These are phyloP conservation scores for Starmerella floricola DNA, from an alignment of 805 yeast genomes.

Conservation along the genomic window DNA sequence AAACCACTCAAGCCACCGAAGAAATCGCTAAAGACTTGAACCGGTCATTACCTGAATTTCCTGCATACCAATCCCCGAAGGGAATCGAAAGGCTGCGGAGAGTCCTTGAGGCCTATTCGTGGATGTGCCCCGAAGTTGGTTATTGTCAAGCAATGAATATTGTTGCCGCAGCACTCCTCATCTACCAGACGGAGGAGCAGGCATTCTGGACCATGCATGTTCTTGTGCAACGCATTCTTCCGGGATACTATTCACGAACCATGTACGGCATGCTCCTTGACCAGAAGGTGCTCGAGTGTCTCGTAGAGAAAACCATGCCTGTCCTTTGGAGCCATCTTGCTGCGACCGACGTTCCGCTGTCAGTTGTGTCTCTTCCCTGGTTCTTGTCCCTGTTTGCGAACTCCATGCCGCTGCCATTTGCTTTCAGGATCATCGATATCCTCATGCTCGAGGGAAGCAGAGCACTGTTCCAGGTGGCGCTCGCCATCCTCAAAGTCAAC, in stretches of 20 bases:
- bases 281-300: slow-evolving; percentile 82
- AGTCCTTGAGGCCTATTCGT: slow-evolving; percentile 85
- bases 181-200: slow-evolving; percentile 82
- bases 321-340: slow-evolving; percentile 70
- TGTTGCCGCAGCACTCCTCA: slow-evolving; percentile 40
- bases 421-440: slow-evolving; percentile 82
- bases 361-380: slow-evolving; percentile 94
- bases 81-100: slow-evolving; percentile 78
- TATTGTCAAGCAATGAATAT: slow-evolving; percentile 99
- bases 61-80: slow-evolving; percentile 77
- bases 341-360: slow-evolving; percentile 72
- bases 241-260: slow-evolving; percentile 92
- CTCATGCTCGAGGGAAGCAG: slow-evolving; percentile 82
- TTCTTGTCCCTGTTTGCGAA: slow-evolving; percentile 78
- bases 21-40: slow-evolving; percentile 94
- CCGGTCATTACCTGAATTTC: slow-evolving; percentile 88
- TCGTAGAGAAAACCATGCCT: slow-evolving; percentile 85
- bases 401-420: slow-evolving; percentile 89
- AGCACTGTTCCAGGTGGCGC: slow-evolving; percentile 80
- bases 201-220: slow-evolving; percentile 85
- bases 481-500: slow-evolving; percentile 78
- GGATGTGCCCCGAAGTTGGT: slow-evolving; percentile 95
- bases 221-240: slow-evolving; percentile 73
- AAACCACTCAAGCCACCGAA: slow-evolving; percentile 73
- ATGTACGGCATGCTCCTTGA: slow-evolving; percentile 96